phyloP scores from a whole-genome alignment of 2,329 filamentous ascomycete genomes.

The Macrophomina pseudophaseolina region DNA sequence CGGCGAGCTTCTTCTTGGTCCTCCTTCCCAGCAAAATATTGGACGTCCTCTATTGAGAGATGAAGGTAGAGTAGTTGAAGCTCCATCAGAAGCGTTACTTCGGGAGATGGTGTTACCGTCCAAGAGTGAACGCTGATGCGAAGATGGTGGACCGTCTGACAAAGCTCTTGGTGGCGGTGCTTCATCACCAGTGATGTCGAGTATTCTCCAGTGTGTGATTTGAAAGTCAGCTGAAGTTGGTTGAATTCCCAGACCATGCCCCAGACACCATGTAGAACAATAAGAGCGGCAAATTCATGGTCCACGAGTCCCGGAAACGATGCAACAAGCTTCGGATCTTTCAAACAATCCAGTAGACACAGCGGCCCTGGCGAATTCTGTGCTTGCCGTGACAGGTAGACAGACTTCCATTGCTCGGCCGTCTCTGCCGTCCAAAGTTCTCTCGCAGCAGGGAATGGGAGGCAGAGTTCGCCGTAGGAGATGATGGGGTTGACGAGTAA shows the following conservation, averaged over 20 bases:
- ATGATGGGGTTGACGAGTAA: slow-evolving; percentile 68
- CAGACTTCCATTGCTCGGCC: slow-evolving; percentile 67
- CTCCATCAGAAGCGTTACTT: slow-evolving; percentile 46
- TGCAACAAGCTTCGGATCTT: slow-evolving; percentile 59
- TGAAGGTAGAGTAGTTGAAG: slow-evolving; percentile 68
- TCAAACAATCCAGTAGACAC: slow-evolving; percentile 10
- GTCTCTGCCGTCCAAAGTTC: slow-evolving; percentile 70
- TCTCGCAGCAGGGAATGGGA: slow-evolving; percentile 67
- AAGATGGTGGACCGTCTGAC: slow-evolving; percentile 61
- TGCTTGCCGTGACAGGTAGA: slow-evolving; percentile 54
- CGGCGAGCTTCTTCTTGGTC: slow-evolving; percentile 68
- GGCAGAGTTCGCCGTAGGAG: slow-evolving; percentile 70
- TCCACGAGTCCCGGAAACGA: slow-evolving; percentile 60
- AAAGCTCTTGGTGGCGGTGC: slow-evolving; percentile 67
- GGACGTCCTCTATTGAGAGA: slow-evolving; percentile 67
- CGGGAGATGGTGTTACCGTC: slow-evolving; percentile 8
- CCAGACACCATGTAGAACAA: slow-evolving; percentile 22
- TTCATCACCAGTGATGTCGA: slow-evolving; percentile 33
- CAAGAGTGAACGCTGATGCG: slow-evolving; percentile 49
- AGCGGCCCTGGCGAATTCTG: neutral
- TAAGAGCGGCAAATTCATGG: slow-evolving; percentile 26
- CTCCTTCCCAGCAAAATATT: slow-evolving; percentile 71
- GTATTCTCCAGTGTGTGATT: neutral
- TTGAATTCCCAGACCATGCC: slow-evolving; percentile 25
- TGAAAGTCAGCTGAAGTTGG: slow-evolving; percentile 30